Evolutionary conservation across 768 basidiomycete genomes (phyloP), one percentile per base, ranked within the genome.

Genomic region (Tylopilus felleus): DNA sequence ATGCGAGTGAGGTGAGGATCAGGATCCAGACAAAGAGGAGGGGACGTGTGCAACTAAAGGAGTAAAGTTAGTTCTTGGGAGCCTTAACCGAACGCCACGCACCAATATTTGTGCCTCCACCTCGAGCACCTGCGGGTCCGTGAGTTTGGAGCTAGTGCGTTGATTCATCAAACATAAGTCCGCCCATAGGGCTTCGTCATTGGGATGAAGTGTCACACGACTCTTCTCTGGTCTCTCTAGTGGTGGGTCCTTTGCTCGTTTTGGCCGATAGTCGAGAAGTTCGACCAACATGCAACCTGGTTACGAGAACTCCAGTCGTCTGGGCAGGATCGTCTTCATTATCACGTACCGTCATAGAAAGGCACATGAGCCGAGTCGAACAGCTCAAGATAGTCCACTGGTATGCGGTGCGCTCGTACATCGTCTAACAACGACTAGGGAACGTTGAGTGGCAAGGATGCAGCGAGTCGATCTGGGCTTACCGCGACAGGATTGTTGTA

Each of bases 251-350:
- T 80, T 83, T 50, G 65, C 68, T 64, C 73, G 78, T 51, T 79
- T 76, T 8, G 84, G 82, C 10, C 89, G 79, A 63, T 88, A 88
- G 65, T 93, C 90, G 33, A 87, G 74, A 23, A 93, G 77, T 65
- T 93, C 90, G 2, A 92, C 91, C 54, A 93, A 78, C 80, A 93
- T 83, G 62, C 89, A 90, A 35, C 91, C 91, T 93, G 49, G 6
- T 25, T 33, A 41, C 51, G 48, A 48, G 39, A 36, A 48, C 36
- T 23, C 38, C 27, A 54, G 40, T 54, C 47, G 25, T 45, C 17
- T n/a, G 16, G 38, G 33, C n/a, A 48, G 22, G 25, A 56, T 29
- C 29, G 23, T 45, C 41, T 27, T n/a, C 21, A 41, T 21, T 25
- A 39, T 36, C 47, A 73, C 77, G 25, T 55, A 90, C 90, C 91